A percentile compares a stretch with the other conserved stretches of the same genome.
Evolutionary conservation across 331 rosid genomes (phyloP).

Genomic region (Pyracantha coccinea): DNA sequence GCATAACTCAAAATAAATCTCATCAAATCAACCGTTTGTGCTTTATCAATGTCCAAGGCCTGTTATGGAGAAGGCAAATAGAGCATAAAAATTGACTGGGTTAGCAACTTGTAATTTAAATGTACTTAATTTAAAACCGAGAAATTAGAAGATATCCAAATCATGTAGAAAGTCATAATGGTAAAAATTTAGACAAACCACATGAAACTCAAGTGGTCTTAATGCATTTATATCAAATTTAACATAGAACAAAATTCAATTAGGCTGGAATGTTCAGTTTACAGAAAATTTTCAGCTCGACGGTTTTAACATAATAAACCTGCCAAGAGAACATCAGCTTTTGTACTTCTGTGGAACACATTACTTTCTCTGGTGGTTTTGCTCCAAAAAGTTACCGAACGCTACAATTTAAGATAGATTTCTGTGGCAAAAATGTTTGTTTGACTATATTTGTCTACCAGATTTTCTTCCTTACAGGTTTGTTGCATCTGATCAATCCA

Average conservation of each 20-base stretch:
- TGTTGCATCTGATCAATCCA: not conserved
- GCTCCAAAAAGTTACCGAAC: not conserved
- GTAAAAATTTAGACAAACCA: not conserved
- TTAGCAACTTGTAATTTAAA: not conserved
- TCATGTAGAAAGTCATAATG: not conserved
- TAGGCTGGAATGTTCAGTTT: not conserved
- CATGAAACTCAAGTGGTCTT: not conserved
- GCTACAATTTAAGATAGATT: not conserved
- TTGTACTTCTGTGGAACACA: not conserved
- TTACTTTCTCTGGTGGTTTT: not conserved
- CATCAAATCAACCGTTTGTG: constrained; percentile 73
- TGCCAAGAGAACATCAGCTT: not conserved
- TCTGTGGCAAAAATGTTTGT: not conserved
- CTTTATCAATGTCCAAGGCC: constrained; percentile 54
- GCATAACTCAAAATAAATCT: constrained; percentile 74
- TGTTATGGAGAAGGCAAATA: constrained; percentile 6
- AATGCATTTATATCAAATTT: not conserved
- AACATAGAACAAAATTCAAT: not conserved
- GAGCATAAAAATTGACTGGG: not conserved
- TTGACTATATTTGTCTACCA: not conserved
- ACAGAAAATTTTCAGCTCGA: not conserved
- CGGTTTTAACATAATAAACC: not conserved
- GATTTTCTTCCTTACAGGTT: not conserved
- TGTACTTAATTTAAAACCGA: not conserved
- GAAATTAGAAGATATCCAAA: not conserved